Evolutionary conservation across 805 yeast genomes (phyloP).

Genomic region (Brettanomyces sp.): DNA sequence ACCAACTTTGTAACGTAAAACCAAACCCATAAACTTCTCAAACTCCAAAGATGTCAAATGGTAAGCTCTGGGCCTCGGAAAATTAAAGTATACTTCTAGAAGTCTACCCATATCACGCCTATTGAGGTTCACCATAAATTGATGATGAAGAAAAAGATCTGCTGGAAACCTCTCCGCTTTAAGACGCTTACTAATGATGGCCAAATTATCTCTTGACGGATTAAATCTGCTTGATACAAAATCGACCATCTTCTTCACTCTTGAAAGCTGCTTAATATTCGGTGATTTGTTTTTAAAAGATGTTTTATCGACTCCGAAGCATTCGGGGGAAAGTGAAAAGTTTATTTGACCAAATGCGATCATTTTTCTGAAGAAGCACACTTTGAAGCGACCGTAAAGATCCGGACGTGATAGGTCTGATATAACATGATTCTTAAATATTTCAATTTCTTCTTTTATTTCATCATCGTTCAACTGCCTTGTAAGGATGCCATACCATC

Average conservation of each 20-base stretch:
- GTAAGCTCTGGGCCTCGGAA: constrained; percentile 10
- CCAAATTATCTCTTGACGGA: constrained; percentile 4
- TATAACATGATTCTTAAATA: neutral
- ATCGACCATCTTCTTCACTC: neutral
- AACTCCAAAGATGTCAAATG: constrained; percentile 11
- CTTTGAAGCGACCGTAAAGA: neutral
- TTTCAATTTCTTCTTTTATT: neutral
- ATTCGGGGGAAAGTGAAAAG: neutral
- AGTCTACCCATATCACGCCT: constrained; percentile 2
- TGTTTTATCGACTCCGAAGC: neutral
- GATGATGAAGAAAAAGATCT: constrained; percentile 13
- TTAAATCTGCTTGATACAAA: neutral
- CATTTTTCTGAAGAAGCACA: neutral
- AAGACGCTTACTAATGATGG: constrained; percentile 7
- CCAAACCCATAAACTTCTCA: constrained; percentile 8
- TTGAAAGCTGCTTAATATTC: neutral
- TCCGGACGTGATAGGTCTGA: neutral
- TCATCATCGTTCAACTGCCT: neutral
- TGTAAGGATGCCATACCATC: constrained; percentile 1
- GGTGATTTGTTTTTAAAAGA: neutral
- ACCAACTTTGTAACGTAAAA: constrained; percentile 4
- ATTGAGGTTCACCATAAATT: constrained; percentile 6
- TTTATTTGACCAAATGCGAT: neutral
- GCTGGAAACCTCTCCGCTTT: constrained; percentile 5
- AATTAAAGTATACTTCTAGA: constrained; percentile 12